phyloP scores from a whole-genome alignment of 73 alveolate genomes.

The Durusdinium trenchii region DNA sequence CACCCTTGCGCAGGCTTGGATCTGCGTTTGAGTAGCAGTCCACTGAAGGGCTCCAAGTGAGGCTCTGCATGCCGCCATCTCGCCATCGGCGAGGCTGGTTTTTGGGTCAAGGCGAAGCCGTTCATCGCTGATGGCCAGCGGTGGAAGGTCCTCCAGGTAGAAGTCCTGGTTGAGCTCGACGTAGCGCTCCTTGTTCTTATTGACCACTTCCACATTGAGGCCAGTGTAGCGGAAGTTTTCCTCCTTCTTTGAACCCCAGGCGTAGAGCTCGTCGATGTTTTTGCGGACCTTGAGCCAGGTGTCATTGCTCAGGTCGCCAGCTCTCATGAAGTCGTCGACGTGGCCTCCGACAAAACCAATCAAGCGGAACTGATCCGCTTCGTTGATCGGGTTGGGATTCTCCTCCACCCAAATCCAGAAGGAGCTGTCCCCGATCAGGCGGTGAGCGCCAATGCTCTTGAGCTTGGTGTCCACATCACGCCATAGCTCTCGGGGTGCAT shows the following conservation, averaged over 20 bases:
- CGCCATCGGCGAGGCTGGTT: neutral
- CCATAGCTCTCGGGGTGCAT: constrained; percentile 49
- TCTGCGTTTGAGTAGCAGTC: neutral
- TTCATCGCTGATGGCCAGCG: neutral
- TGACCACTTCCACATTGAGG: neutral
- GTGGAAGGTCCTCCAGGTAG: neutral
- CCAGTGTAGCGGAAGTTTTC: neutral
- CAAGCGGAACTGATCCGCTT: neutral
- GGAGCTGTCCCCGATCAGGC: neutral
- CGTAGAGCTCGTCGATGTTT: neutral
- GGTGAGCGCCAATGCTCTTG: neutral
- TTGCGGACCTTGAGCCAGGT: neutral
- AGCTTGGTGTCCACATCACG: neutral
- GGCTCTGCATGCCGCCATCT: neutral
- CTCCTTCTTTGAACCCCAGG: neutral
- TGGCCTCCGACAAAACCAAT: constrained; percentile 15
- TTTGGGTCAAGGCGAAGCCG: neutral
- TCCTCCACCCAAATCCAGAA: neutral
- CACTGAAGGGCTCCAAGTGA: neutral
- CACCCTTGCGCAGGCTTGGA: neutral
- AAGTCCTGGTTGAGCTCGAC: neutral
- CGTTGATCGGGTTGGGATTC: neutral
- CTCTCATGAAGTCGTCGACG: constrained; percentile 12
- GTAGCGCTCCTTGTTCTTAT: neutral
- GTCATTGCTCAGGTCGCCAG: neutral